phyloP scores from a whole-genome alignment of 345 rosid species.

The Cardiospermum halicacabum region DNA sequence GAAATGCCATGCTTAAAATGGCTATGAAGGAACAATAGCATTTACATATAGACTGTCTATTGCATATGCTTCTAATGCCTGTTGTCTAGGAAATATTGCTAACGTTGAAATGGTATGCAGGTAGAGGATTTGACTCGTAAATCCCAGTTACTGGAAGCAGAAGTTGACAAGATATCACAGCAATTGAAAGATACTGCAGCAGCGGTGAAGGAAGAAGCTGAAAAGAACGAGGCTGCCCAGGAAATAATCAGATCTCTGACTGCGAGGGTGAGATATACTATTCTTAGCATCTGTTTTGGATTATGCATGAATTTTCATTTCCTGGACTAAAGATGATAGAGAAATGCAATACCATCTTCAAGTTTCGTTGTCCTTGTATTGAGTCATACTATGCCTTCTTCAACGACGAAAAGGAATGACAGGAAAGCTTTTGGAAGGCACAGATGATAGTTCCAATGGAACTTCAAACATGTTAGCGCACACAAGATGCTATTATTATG shows the following conservation, averaged over 20 bases:
- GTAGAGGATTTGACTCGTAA: slow-evolving; percentile 60
- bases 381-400: background rate
- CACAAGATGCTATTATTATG: too few species aligned
- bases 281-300: background rate
- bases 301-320: background rate
- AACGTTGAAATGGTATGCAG: slow-evolving; percentile 27
- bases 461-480: slow-evolving; percentile 8
- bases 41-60: background rate
- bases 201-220: slow-evolving; percentile 45
- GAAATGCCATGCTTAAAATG: too few species aligned
- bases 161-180: slow-evolving; percentile 43
- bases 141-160: slow-evolving; percentile 42
- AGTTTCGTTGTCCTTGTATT: background rate
- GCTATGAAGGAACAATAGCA: too few species aligned
- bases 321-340: background rate
- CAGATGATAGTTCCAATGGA: too few species aligned
- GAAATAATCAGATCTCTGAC: slow-evolving; percentile 54
- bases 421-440: too few species aligned
- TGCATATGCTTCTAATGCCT: too few species aligned
- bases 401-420: too few species aligned
- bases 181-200: slow-evolving; percentile 48
- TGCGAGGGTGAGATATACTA: slow-evolving; percentile 32
- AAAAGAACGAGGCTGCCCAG: slow-evolving; percentile 51
- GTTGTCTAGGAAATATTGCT: background rate
- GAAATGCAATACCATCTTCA: background rate